Evolutionary conservation across 2,329 filamentous ascomycete genomes (phyloP).

Genomic region (Aspergillus transmontanensis): DNA sequence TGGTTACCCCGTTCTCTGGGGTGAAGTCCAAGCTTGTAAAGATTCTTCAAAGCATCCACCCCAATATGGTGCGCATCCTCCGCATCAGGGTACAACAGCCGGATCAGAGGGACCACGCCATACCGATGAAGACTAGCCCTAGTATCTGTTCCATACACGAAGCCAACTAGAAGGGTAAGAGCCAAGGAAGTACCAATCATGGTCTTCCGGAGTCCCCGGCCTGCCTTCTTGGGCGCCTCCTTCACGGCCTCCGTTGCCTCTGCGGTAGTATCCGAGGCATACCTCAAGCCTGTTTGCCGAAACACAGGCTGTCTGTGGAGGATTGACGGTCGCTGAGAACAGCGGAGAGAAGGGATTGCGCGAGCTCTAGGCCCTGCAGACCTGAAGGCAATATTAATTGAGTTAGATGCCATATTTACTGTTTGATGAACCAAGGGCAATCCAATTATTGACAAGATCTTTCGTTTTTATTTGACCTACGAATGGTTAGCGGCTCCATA

Average conservation of each 20-base stretch:
- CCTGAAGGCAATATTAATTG: conserved; percentile 30
- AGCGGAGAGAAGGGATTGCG: conserved; percentile 25
- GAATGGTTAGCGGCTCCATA: not conserved
- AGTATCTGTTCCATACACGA: conserved; percentile 74
- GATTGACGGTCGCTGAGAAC: conserved; percentile 26
- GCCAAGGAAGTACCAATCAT: conserved; percentile 55
- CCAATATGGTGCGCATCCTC: conserved; percentile 91
- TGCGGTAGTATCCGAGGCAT: conserved; percentile 16
- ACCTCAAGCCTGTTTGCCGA: conserved; percentile 11
- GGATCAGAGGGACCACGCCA: conserved; percentile 56
- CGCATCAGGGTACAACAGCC: conserved; percentile 47
- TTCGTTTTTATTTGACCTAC: conserved; percentile 3
- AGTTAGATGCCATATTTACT: conserved; percentile 24
- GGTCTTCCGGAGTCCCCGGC: conserved; percentile 30
- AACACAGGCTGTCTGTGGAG: not conserved
- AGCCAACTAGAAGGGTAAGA: conserved; percentile 53
- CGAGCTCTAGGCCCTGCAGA: conserved; percentile 28
- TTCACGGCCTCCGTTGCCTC: conserved; percentile 24
- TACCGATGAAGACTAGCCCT: conserved; percentile 70
- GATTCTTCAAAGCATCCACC: conserved; percentile 68
- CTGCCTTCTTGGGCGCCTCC: conserved; percentile 33
- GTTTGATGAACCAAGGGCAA: not conserved
- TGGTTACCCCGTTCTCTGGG: conserved; percentile 75
- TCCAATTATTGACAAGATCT: not conserved
- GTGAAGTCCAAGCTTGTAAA: conserved; percentile 75